These are phyloP conservation scores for Pilasporangium apinafurcum DNA, from an alignment of 352 stramenopile genomes.

Conservation along the genomic window DNA sequence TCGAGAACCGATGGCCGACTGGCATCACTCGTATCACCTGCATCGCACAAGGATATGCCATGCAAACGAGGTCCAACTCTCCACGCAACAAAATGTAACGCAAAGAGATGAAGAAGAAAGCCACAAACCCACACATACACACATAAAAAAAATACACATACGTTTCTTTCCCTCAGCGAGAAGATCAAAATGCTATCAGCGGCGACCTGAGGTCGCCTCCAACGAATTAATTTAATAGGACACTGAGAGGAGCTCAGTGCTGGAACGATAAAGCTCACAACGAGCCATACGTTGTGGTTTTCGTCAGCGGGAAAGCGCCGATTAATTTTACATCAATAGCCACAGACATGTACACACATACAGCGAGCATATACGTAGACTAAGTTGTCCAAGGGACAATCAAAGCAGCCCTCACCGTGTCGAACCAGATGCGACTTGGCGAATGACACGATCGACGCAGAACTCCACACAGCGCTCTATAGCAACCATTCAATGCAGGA, in stretches of 20 bases:
- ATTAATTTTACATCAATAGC: background rate
- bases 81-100: conserved; percentile 4
- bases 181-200: conserved; percentile 69
- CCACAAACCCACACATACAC: conserved; percentile 4
- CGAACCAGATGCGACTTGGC: no score
- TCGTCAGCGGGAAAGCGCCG: conserved; percentile 55
- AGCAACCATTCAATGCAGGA: no score
- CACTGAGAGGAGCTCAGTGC: conserved; percentile 21
- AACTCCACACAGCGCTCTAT: no score
- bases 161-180: conserved; percentile 52
- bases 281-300: conserved; percentile 4
- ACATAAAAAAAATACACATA: conserved; percentile 1
- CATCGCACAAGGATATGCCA: conserved; percentile 3
- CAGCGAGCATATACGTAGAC: background rate
- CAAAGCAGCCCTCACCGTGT: no score
- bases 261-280: conserved; percentile 40
- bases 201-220: conserved; percentile 65
- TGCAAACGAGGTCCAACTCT: conserved; percentile 35
- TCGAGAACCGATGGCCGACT: conserved; percentile 78
- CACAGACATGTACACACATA: background rate
- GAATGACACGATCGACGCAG: no score
- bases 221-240: conserved; percentile 17
- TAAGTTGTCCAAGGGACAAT: no score
- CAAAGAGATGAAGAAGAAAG: conserved; percentile 10
- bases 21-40: conserved; percentile 54